Evolutionary conservation across 768 basidiomycete species (phyloP).

Genomic region (Termitomyces bulborhizus): DNA sequence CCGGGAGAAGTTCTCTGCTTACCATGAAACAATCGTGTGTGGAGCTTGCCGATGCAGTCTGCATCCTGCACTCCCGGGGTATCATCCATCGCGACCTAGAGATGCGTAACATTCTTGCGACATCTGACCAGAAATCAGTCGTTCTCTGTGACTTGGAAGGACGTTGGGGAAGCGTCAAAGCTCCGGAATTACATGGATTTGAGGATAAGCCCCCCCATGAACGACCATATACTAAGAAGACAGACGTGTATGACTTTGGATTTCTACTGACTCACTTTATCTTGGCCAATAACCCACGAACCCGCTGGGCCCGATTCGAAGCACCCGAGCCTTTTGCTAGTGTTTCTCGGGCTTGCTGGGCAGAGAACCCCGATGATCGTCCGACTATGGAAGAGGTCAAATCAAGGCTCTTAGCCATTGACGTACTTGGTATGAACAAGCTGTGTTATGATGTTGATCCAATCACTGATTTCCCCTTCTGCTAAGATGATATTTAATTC

Average conservation of each 20-base stretch:
- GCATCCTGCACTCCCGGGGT: not conserved
- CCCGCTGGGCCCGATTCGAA: not conserved
- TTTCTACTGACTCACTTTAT: not conserved
- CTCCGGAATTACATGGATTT: not conserved
- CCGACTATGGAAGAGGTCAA: slow-evolving; percentile 4
- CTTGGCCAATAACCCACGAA: not conserved
- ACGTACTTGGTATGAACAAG: not conserved
- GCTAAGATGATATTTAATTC: not conserved
- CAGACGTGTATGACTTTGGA: slow-evolving; percentile 5
- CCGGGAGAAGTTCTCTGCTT: not conserved
- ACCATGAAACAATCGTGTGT: not conserved
- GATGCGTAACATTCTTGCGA: not conserved
- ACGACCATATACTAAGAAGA: not conserved
- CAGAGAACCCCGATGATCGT: not conserved
- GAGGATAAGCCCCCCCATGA: not conserved
- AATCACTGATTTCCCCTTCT: not conserved
- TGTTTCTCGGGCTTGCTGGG: not conserved
- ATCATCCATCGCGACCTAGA: slow-evolving; percentile 5
- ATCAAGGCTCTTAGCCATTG: not conserved
- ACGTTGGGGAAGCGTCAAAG: not conserved
- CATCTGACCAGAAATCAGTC: not conserved
- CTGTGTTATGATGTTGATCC: not conserved
- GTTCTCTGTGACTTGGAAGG: slow-evolving; percentile 2
- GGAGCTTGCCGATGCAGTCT: slow-evolving; percentile 2
- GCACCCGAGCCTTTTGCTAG: slow-evolving; percentile 1